These are phyloP conservation scores for Melastoma malabathricum DNA, from an alignment of 345 rosid species.

Conservation along the genomic window DNA sequence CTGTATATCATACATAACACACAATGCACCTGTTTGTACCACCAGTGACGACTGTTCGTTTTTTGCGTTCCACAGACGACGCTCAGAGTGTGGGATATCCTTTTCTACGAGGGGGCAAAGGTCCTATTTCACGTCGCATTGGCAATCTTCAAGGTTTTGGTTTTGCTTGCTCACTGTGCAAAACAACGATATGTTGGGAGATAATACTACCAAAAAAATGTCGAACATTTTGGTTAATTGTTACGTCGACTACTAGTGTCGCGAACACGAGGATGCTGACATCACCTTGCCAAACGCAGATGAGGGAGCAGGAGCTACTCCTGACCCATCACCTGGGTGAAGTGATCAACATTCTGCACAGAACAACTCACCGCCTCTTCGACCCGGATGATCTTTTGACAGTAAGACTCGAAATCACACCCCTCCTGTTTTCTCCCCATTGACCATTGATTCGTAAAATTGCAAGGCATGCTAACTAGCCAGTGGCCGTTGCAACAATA, in stretches of 20 bases:
- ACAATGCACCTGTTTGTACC: too few species aligned
- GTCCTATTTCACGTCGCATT: conserved; percentile 94
- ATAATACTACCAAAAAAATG: too few species aligned
- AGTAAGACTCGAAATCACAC: conserved; percentile 30
- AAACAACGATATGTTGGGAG: too few species aligned
- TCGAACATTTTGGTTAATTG: too few species aligned
- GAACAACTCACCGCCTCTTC: conserved; percentile 79
- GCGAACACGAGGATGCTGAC: too few species aligned
- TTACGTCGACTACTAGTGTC: too few species aligned
- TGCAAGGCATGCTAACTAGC: too few species aligned
- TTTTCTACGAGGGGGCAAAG: conserved; percentile 95
- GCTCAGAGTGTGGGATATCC: conserved; percentile 94
- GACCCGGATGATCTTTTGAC: conserved; percentile 94
- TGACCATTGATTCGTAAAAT: too few species aligned
- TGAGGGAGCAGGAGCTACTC: conserved; percentile 88
- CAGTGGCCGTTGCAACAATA: too few species aligned
- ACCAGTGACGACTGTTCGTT: too few species aligned
- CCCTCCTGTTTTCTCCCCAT: background rate
- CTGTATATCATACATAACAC: too few species aligned
- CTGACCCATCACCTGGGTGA: conserved; percentile 89
- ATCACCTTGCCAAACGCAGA: conserved; percentile 34
- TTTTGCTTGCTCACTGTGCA: background rate
- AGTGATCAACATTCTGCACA: conserved; percentile 71
- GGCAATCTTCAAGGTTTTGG: conserved; percentile 86
- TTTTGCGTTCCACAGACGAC: conserved; percentile 44